Base-by-base conservation (phyloP, 768 basidiomycete species). In the Lentinula aciculospora region DNA sequence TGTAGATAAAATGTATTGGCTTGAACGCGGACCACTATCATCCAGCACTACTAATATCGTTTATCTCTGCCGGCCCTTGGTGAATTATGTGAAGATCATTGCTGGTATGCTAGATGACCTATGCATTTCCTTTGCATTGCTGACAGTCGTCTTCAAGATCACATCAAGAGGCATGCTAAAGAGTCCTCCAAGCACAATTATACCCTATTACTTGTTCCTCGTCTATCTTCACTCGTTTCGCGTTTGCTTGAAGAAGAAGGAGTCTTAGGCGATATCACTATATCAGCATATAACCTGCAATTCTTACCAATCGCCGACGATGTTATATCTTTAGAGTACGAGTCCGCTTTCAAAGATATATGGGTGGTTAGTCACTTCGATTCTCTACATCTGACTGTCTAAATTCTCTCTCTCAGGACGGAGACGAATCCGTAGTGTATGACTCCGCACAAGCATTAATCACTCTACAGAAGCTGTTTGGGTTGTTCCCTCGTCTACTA, bases 1-100 rank as follows among this genome's bases (percentile, higher is more conserved):
- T 4, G 93, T 99, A 3, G 95, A 98, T 76, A 97, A 97, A 78
- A 96, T 99, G 92, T 97, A 95, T 74, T 99, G 97, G 96, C 83
- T 99, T 23, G 97, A 98, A 72, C 71, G 88, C 10, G 95, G 95
- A 17, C 86, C 92, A 8, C 73, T 98, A 46, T 79, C 84, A 12
- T 88, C 92, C 2, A 80, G 84, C 3, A 94, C 95, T 5, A 81
- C 89, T 32, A 95, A 95, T 64, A 84, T 98, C 58, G 83, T 99
- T 19, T 99, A 98, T 72, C 81, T 99, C 8, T 96, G 92, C 69
- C 81, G 94, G 31, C 94, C 96, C 2, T 79, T 82, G 64, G 90
- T 97, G 60, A 88, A 82, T 60, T 83, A 86, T 68, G 85, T 94
- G 68, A 90, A 89, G 72, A 88, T 92, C 55, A 90, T 98, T 54